Percentiles rank a stretch among this genome's conserved stretches.
phyloP scores from a whole-genome alignment of 768 basidiomycete species.

The Boletales sp. region DNA sequence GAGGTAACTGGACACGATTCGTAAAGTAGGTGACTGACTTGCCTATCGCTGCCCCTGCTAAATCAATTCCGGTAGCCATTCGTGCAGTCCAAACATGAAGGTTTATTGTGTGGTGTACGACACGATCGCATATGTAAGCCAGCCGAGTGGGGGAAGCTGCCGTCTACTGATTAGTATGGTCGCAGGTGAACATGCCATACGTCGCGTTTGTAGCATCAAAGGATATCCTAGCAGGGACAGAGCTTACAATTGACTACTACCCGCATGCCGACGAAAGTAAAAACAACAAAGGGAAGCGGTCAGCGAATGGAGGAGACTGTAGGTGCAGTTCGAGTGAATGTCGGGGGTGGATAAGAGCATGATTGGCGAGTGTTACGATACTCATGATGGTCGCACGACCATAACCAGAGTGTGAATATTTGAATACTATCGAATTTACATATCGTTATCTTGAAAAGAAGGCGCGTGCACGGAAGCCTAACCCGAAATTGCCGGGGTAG shows the following conservation, averaged over 20 bases:
- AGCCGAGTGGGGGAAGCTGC: not conserved
- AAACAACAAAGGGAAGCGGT: constrained; percentile 23
- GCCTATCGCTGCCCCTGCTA: not conserved
- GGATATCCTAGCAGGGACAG: constrained; percentile 47
- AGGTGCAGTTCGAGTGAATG: constrained; percentile 35
- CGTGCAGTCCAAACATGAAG: constrained; percentile 56
- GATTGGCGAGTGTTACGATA: not conserved
- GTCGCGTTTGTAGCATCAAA: constrained; percentile 53
- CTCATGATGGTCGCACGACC: no score
- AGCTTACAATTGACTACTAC: constrained; percentile 65
- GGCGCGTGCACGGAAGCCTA: not conserved
- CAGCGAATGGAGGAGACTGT: constrained; percentile 31
- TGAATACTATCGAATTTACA: no score
- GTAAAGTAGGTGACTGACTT: constrained; percentile 50
- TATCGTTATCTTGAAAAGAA: not conserved
- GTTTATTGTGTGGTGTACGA: constrained; percentile 63
- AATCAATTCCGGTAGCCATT: constrained; percentile 48
- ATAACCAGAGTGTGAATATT: no score
- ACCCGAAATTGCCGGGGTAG: no score
- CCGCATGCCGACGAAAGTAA: constrained; percentile 36
- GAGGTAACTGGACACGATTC: constrained; percentile 77
- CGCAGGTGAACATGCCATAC: constrained; percentile 57
- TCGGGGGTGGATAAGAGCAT: constrained; percentile 35
- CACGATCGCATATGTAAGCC: constrained; percentile 48
- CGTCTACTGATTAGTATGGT: not conserved